phyloP scores from a whole-genome alignment of 495 filamentous ascomycete genomes.

The Tuber indicum region DNA sequence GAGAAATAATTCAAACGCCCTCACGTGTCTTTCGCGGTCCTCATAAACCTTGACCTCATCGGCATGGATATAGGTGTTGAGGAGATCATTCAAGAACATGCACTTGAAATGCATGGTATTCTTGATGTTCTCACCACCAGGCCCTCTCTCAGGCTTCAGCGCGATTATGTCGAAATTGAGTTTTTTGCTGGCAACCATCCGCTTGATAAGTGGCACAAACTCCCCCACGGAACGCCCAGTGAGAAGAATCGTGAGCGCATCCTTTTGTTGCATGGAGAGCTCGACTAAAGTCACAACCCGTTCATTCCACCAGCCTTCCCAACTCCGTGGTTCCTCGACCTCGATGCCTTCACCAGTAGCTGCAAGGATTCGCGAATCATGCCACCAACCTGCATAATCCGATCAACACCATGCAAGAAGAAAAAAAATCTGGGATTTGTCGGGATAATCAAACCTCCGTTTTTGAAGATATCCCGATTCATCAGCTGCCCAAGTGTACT shows the following conservation, averaged over 20 bases:
- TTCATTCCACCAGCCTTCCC: conserved; percentile 98
- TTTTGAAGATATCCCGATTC: conserved; percentile 65
- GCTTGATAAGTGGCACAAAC: conserved; percentile 73
- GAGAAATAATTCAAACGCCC: conserved; percentile 76
- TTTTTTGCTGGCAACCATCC: conserved; percentile 69
- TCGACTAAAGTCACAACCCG: conserved; percentile 74
- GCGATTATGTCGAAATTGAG: conserved; percentile 84
- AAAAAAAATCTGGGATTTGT: not conserved
- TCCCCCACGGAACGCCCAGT: conserved; percentile 76
- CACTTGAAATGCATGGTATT: conserved; percentile 88
- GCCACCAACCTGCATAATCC: conserved; percentile 68
- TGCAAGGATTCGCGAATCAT: conserved; percentile 76
- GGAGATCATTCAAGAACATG: conserved; percentile 64
- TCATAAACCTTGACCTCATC: conserved; percentile 71
- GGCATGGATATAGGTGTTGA: conserved; percentile 76
- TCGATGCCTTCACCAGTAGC: conserved; percentile 80
- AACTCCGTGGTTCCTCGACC: conserved; percentile 72
- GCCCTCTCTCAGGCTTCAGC: conserved; percentile 78
- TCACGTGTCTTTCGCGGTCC: conserved; percentile 58
- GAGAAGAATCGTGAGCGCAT: conserved; percentile 77
- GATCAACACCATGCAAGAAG: not conserved
- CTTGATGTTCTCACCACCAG: conserved; percentile 63
- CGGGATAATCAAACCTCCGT: conserved; percentile 50
- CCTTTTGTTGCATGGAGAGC: conserved; percentile 78
- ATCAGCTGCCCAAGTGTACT: conserved; percentile 68